Percentiles rank a stretch among this genome's conserved stretches.
phyloP scores from a whole-genome alignment of 192 early-diverging fungal genomes.

The Lobosporangium transversale region DNA sequence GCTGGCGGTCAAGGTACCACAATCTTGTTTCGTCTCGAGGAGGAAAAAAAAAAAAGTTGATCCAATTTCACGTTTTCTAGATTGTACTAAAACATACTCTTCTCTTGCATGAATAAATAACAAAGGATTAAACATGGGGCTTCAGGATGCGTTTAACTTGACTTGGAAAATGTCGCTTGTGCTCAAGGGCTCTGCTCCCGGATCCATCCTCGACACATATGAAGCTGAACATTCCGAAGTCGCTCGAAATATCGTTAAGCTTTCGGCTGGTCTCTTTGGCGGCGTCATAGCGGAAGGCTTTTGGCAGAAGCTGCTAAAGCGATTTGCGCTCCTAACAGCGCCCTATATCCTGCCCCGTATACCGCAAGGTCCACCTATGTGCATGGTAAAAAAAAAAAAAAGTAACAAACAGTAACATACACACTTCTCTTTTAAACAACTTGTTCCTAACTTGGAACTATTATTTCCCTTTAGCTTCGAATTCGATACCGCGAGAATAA shows the following conservation, averaged over 20 bases:
- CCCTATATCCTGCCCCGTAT: conserved; percentile 1
- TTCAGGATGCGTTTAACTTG: conserved; percentile 60
- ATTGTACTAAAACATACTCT: too few relatives aligned
- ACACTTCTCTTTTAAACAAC: not conserved
- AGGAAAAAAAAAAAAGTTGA: too few relatives aligned
- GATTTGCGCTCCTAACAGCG: not conserved
- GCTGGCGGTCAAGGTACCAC: conserved; percentile 47
- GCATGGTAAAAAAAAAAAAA: conserved; percentile 17
- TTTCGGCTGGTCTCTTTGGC: not conserved
- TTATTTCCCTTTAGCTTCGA: conserved; percentile 7
- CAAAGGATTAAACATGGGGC: conserved; percentile 58
- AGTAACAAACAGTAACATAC: not conserved
- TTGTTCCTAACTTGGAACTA: conserved; percentile 2
- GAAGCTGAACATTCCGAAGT: conserved; percentile 28
- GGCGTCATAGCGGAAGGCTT: not conserved
- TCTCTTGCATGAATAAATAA: too few relatives aligned
- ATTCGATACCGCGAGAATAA: conserved; percentile 14
- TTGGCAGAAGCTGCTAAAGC: not conserved
- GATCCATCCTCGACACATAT: conserved; percentile 52
- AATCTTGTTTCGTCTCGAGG: too few relatives aligned
- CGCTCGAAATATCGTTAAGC: conserved; percentile 4
- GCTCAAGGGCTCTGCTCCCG: conserved; percentile 31
- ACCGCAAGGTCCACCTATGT: not conserved
- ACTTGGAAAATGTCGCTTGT: conserved; percentile 62
- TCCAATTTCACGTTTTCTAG: too few relatives aligned